These are phyloP conservation scores for Scedosporium dehoogii DNA, from an alignment of 2,329 filamentous ascomycete genomes.

Conservation along the genomic window DNA sequence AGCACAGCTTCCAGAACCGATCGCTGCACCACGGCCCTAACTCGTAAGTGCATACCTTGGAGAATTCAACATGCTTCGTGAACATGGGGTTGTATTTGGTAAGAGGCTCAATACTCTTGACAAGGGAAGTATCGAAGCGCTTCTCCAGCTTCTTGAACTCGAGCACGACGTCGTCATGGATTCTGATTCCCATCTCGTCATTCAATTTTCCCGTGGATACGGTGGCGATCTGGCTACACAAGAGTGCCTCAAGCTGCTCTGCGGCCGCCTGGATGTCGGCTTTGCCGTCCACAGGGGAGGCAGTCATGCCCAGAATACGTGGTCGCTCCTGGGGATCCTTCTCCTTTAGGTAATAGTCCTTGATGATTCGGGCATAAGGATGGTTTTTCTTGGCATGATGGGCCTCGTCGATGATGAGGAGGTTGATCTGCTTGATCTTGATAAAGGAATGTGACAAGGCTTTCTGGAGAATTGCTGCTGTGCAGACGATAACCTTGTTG, in stretches of 20 bases:
- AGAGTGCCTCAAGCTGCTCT: conserved; percentile 60
- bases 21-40: conserved; percentile 83
- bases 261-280: conserved; percentile 63
- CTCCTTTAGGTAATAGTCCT: conserved; percentile 63
- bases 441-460: conserved; percentile 73
- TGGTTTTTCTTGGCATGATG: conserved; percentile 95
- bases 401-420: conserved; percentile 91
- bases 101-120: conserved; percentile 39
- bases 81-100: conserved; percentile 36
- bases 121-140: conserved; percentile 55
- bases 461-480: conserved; percentile 74
- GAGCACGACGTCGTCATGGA: conserved; percentile 40
- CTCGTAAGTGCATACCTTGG: conserved; percentile 49
- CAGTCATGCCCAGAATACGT: conserved; percentile 90
- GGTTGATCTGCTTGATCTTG: conserved; percentile 71
- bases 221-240: conserved; percentile 79
- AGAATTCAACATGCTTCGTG: conserved; percentile 45
- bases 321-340: conserved; percentile 42
- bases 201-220: conserved; percentile 31
- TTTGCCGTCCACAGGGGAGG: conserved; percentile 82
- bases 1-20: conserved; percentile 62
- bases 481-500: conserved; percentile 84
- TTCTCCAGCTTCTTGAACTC: conserved; percentile 33
- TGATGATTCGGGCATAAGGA: conserved; percentile 81
- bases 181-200: conserved; percentile 13